Conservation (phyloP, 305 asterid genomes). For the Fraxinus paxiana region DNA sequence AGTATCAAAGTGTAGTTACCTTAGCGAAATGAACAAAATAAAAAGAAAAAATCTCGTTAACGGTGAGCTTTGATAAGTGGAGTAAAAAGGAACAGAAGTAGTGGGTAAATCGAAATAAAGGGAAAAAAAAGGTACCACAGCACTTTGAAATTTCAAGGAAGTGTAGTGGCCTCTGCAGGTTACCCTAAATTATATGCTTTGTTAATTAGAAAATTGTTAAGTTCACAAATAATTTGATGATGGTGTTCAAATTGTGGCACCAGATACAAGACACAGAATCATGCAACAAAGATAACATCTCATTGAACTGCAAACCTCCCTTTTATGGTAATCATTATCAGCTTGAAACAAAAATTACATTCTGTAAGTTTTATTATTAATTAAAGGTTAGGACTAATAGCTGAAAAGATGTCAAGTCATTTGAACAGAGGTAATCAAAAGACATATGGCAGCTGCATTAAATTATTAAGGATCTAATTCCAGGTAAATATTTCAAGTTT, state of each 20-base stretch:
- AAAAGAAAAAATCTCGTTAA: not conserved
- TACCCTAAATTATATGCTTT: constrained; percentile 1
- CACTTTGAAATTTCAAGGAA: not conserved
- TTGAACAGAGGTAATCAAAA: not conserved
- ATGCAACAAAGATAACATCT: not conserved
- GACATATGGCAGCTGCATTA: not conserved
- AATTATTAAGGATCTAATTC: not conserved
- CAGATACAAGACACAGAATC: not conserved
- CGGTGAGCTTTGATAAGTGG: not conserved
- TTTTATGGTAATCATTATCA: not conserved
- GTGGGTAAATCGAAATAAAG: not conserved
- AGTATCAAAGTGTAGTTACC: not conserved
- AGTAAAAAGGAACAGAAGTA: not conserved
- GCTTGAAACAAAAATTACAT: not conserved
- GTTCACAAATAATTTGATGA: not conserved
- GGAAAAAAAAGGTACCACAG: not conserved
- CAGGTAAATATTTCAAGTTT: not conserved
- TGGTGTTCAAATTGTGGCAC: not conserved
- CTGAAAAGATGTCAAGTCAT: not conserved
- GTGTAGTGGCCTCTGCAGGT: not conserved
- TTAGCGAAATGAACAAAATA: not conserved
- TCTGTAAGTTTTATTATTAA: not conserved
- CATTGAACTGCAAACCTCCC: not conserved
- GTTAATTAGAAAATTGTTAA: not conserved
- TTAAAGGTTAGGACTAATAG: not conserved